These are phyloP conservation scores for Paecilomyces sp. DNA, from an alignment of 2,329 filamentous ascomycete species.

Conservation along the genomic window DNA sequence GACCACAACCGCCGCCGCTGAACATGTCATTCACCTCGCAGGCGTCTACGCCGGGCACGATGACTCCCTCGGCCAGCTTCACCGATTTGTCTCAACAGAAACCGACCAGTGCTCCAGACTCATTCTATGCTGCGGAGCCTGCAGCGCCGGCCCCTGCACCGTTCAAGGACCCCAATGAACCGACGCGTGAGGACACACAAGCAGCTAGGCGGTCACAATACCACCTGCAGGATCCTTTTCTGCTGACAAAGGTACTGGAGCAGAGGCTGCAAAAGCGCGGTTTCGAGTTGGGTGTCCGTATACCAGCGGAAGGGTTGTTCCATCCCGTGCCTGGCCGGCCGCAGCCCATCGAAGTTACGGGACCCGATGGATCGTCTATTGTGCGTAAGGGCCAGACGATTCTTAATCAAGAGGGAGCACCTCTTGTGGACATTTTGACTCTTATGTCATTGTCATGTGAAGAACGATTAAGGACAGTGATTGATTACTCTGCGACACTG, in stretches of 20 bases:
- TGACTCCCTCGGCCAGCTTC: conserved; percentile 42
- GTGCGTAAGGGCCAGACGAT: conserved; percentile 62
- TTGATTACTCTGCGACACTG: conserved; percentile 69
- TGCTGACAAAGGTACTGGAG: conserved; percentile 55
- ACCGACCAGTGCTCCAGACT: conserved; percentile 47
- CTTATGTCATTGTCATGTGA: conserved; percentile 77
- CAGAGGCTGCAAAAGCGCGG: conserved; percentile 51
- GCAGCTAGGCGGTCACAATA: conserved; percentile 56
- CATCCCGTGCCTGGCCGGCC: conserved; percentile 35
- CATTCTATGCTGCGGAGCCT: conserved; percentile 59
- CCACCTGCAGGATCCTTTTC: conserved; percentile 67
- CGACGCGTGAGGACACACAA: conserved; percentile 57
- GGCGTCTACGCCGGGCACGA: conserved; percentile 33
- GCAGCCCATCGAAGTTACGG: conserved; percentile 44
- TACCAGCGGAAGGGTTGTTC: conserved; percentile 52
- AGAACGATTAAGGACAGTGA: conserved; percentile 64
- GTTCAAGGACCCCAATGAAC: conserved; percentile 59
- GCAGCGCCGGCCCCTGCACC: conserved; percentile 59
- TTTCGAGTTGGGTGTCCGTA: conserved; percentile 50
- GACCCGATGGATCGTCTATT: conserved; percentile 57
- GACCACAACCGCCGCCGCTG: conserved; percentile 42
- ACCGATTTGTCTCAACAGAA: conserved; percentile 45
- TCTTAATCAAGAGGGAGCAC: conserved; percentile 59
- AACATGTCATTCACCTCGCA: conserved; percentile 35
- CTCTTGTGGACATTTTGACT: conserved; percentile 73